A percentile compares a stretch with the other conserved stretches of the same genome.
Evolutionary conservation across 2,329 filamentous ascomycete genomes (phyloP).

Genomic region (Aspergillus aculeatinus): DNA sequence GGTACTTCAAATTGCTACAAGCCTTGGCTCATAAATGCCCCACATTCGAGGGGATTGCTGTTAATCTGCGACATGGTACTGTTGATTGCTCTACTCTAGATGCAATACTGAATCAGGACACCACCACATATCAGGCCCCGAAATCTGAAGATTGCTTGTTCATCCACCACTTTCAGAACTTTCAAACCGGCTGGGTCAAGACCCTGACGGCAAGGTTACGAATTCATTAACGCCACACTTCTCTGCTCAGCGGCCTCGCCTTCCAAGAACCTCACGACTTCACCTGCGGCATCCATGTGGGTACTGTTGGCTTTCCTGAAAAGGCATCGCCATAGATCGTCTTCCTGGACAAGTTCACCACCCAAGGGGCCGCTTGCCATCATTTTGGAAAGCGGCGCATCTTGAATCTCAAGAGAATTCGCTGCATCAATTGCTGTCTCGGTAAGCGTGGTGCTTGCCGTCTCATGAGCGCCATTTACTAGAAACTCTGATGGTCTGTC

Average conservation of each 20-base stretch:
- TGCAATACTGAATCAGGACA: too few relatives aligned
- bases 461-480: conserved; percentile 14
- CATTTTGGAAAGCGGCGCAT: conserved; percentile 67
- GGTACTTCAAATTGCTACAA: too few relatives aligned
- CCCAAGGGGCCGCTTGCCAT: conserved; percentile 68
- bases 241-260: conserved; percentile 56
- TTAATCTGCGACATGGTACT: too few relatives aligned
- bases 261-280: conserved; percentile 53
- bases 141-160: too few relatives aligned
- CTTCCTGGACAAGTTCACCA: conserved; percentile 75
- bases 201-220: background rate
- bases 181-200: too few relatives aligned
- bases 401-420: conserved; percentile 79
- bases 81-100: too few relatives aligned
- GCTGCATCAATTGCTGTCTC: conserved; percentile 73
- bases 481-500: conserved; percentile 2
- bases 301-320: conserved; percentile 50
- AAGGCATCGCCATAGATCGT: conserved; percentile 84
- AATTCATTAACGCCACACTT: conserved; percentile 10
- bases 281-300: conserved; percentile 36
- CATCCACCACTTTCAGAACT: too few relatives aligned
- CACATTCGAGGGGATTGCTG: too few relatives aligned
- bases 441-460: conserved; percentile 38
- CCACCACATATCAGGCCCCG: too few relatives aligned
- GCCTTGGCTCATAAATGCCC: too few relatives aligned